Percentiles rank a stretch among this genome's conserved stretches.
phyloP scores from a whole-genome alignment of 139 green algal species.

The Pleodorina starrii region DNA sequence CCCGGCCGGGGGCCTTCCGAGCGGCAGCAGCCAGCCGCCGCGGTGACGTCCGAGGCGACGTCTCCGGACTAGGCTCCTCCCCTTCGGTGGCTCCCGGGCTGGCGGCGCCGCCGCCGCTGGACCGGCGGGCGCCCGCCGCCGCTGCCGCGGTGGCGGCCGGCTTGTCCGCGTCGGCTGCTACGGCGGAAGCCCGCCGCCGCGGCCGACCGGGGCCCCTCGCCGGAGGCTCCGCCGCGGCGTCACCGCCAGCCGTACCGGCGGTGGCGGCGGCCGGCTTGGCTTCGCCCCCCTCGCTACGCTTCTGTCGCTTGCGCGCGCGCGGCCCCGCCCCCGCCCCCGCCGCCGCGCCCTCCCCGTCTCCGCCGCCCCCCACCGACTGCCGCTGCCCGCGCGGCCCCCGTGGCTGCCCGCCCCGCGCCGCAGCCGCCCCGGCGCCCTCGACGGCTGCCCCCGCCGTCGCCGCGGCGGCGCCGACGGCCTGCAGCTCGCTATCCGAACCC shows the following conservation, averaged over 20 bases:
- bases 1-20: background rate
- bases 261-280: background rate
- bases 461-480: background rate
- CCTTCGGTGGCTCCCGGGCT: background rate
- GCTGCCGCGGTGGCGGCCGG: background rate
- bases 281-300: background rate
- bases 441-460: background rate
- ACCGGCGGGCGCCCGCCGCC: background rate
- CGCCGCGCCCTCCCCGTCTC: background rate
- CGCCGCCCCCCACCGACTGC: background rate
- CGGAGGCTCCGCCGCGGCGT: background rate
- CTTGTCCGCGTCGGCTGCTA: background rate
- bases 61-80: background rate
- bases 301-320: constrained; percentile 7
- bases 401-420: background rate
- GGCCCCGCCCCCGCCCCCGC: background rate
- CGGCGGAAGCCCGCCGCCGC: background rate
- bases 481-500: background rate
- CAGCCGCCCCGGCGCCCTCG: background rate
- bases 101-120: background rate
- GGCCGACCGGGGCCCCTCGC: background rate
- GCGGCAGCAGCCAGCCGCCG: background rate
- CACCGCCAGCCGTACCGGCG: background rate
- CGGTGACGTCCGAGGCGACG: constrained; percentile 1
- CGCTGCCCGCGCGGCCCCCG: background rate